Evolutionary conservation across 1,284 basidiomycete genomes (phyloP).

Genomic region (Rhodotorula sp.): DNA sequence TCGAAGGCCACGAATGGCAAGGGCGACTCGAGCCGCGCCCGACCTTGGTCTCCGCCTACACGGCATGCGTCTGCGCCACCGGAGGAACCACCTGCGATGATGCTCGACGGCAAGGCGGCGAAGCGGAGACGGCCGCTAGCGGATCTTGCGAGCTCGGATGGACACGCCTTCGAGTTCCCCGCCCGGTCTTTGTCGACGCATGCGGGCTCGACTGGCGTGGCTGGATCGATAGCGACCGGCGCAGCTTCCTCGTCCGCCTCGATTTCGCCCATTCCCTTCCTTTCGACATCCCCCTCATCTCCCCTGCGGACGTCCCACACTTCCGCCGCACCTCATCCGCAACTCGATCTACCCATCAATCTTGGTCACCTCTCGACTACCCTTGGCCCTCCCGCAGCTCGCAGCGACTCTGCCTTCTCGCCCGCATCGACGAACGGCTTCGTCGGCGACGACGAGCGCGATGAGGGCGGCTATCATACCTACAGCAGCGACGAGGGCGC

Average conservation of each 20-base stretch:
- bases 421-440: neutral
- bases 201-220: neutral
- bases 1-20: neutral
- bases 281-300: neutral
- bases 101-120: no score
- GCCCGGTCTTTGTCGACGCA: neutral
- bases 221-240: no score
- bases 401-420: neutral
- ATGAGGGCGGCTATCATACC: constrained; percentile 21
- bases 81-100: constrained; percentile 12
- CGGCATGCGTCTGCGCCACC: constrained; percentile 33
- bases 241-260: neutral
- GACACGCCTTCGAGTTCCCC: no score
- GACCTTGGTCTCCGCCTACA: constrained; percentile 20
- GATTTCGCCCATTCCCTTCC: constrained; percentile 1
- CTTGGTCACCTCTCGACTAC: neutral
- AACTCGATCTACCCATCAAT: no score
- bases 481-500: constrained; percentile 19
- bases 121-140: neutral
- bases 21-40: neutral
- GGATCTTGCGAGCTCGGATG: neutral
- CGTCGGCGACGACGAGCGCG: neutral
- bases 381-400: neutral
- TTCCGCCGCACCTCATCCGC: neutral
- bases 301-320: neutral